A percentile compares a stretch with the other conserved stretches of the same genome.
Evolutionary conservation across 257 asterid species (phyloP).

Genomic region (Rhazya stricta): DNA sequence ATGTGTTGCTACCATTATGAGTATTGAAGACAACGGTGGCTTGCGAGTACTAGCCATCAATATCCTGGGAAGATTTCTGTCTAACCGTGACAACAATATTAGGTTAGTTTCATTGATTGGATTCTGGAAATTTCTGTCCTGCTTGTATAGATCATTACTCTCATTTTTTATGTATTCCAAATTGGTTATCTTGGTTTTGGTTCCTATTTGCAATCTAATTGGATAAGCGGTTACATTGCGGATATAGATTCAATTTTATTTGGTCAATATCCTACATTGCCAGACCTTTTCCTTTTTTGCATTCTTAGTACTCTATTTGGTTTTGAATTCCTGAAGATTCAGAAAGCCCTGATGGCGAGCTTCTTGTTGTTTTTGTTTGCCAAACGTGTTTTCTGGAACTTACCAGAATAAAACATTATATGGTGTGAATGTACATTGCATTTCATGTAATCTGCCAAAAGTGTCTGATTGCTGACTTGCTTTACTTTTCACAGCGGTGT

Average conservation of each 20-base stretch:
- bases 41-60: conserved; percentile 91
- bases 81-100: conserved; percentile 96
- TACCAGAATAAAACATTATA: not conserved
- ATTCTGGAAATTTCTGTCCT: not conserved
- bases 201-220: not conserved
- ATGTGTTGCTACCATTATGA: conserved; percentile 92
- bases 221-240: not conserved
- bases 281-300: not conserved
- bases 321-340: not conserved
- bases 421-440: not conserved
- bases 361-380: not conserved
- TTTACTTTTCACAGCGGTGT: not conserved
- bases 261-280: not conserved
- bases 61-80: conserved; percentile 95
- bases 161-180: not conserved
- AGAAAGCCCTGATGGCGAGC: not conserved
- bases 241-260: not conserved
- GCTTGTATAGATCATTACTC: not conserved
- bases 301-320: too few species aligned
- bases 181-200: not conserved
- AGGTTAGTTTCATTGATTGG: conserved; percentile 37
- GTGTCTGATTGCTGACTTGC: not conserved
- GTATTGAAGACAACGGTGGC: conserved; percentile 93
- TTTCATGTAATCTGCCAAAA: not conserved
- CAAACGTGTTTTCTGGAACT: not conserved